A percentile compares a stretch with the other conserved stretches of the same genome.
These are phyloP conservation scores for Rhizoclosmatium globosum DNA, from an alignment of 192 early-diverging fungal species.

Conservation along the genomic window DNA sequence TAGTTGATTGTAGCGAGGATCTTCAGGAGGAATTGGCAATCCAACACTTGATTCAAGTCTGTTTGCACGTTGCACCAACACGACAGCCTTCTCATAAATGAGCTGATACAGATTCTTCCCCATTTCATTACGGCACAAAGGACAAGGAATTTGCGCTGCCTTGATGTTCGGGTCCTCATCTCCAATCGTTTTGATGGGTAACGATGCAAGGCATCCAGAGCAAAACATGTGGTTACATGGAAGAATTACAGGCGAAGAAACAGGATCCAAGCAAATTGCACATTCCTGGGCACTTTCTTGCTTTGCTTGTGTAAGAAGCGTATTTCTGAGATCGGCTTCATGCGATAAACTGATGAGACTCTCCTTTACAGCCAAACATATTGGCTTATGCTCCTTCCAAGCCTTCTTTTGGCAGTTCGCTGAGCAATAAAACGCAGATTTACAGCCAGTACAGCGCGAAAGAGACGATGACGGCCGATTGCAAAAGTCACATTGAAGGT, in stretches of 20 bases:
- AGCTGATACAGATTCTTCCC: neutral
- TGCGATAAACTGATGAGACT: neutral
- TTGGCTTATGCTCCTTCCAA: neutral
- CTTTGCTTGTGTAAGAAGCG: neutral
- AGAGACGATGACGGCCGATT: neutral
- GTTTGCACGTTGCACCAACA: neutral
- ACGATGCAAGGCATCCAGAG: neutral
- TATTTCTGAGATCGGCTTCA: neutral
- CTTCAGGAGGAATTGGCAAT: neutral
- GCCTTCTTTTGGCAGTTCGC: neutral
- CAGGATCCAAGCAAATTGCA: neutral
- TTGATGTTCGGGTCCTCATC: neutral
- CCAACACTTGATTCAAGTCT: neutral
- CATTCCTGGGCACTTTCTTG: neutral
- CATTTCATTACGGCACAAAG: neutral
- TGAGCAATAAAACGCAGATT: neutral
- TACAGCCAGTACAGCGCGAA: neutral
- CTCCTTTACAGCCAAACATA: neutral
- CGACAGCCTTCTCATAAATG: neutral
- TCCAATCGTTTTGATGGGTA: neutral
- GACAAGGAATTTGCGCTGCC: neutral
- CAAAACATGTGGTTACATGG: neutral
- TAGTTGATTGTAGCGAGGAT: neutral
- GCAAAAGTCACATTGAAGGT: neutral
- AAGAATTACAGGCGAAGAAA: neutral